Base-by-base conservation (phyloP, 805 yeast species). In the Starmerella floris region DNA sequence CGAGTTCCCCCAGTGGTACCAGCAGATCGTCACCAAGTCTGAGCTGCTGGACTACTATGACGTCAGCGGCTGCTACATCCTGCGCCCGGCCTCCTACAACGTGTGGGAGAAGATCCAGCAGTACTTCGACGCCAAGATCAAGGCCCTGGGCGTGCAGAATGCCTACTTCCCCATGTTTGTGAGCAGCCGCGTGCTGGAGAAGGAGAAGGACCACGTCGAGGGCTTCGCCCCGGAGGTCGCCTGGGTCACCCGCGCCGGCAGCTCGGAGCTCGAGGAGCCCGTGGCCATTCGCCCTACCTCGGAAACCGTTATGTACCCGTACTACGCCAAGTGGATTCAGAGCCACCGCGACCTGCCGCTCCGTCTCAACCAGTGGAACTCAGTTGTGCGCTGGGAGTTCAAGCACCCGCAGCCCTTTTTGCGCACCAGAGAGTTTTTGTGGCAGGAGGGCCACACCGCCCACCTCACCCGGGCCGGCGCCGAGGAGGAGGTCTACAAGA, bases 361-460 rank as follows among this genome's bases (percentile, higher is more conserved):
- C 66, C 83, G 82, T 59, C 74, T 91, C 60, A 91, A 91, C 71
- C 99, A 91, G 69, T 91, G 99, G 99, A 93, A 93, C 70, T 87
- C 96, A 17, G 99, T 91, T 35, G 99, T 91, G 39, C 81, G 99
- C 72, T 91, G 98, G 99, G 99, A 91, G 68, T 91, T 91, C 70
- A 91, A 91, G 72, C 97, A 91, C 65, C 99, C 99, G 45, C 99
- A 91, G 69, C 99, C 99, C 39, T 91, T 91, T 66, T 69, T 91
- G 61, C 82, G 99, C 74, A 93, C 98, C 13, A 81, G 99, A 69
- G 99, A 91, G 68, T 91, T 91, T 68, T 72, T 91, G 64, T 91
- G 99, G 99, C 99, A 91, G 69, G 99, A 91, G 69, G 99, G 99
- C 56, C 99, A 91, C 70, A 91, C 98, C 39, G 98, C 95, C 42